Base-by-base conservation (phyloP, 2,329 filamentous ascomycete genomes). In the Sporothrix inflata region DNA sequence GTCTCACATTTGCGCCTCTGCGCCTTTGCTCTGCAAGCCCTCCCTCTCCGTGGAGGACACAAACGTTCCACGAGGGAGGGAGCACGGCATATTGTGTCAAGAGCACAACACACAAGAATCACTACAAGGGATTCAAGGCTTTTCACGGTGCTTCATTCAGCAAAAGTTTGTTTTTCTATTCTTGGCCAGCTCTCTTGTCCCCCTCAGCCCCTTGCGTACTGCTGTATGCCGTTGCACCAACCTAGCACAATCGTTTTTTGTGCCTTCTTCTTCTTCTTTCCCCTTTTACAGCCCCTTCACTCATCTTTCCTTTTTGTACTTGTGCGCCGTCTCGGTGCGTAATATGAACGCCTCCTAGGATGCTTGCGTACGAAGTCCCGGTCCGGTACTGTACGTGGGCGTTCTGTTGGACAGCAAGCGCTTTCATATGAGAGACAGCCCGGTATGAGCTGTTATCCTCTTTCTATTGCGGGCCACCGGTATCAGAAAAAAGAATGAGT, bases 41-140 rank as follows among this genome's bases (percentile, higher is more conserved):
- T 21, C 57, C 60, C 38, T 16, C 60, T 21, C 34, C 38, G n/a
- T 45, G 38, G 60, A 24, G 21, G 21, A 65, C 38, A 65, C 38
- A 45, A 45, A 3, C 12, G 60, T 65, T 16, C 38, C 60, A 65
- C 60, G 19, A 45, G 6, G 21, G 38, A 27, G n/a, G 11, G 4
- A 42, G 60, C 60, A 65, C 60, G n/a, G 21, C 60, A 24, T 16
- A 27, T 65, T 40, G 60, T 65, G 38, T 65, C 21, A 27, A 61
- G 34, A 24, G 34, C 57, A 61, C 57, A 40, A 19, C 30, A 61
- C 38, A 24, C 12, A 14, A 57, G n/a, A 34, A 57, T 8, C 27
- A 34, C 53, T 57, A 24, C 14, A 57, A 57, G 53, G 27, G 53
- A 30, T 34, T 34, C 14, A 27, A 53, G 9, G 8, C 9, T 53